Percentiles rank a stretch among this genome's conserved stretches.
Conservation (phyloP, 139 green algal genomes). For the Edaphochlamys debaryana region DNA sequence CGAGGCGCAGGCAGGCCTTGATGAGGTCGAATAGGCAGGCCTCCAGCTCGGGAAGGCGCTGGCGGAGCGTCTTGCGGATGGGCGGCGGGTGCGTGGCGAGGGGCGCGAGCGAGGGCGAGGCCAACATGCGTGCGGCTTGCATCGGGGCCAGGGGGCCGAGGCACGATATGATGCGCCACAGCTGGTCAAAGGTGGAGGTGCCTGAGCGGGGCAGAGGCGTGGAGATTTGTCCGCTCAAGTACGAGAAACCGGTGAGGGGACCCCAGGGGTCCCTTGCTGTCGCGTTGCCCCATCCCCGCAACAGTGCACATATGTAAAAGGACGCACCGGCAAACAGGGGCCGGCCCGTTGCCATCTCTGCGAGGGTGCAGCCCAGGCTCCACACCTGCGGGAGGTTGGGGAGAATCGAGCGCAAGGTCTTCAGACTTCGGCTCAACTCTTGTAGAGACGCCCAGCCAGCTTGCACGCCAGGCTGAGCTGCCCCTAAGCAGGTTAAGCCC, state of each 20-base stretch:
- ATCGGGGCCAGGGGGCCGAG: not conserved
- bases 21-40: not conserved
- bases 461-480: conserved; percentile 4
- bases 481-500: too few relatives aligned
- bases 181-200: not conserved
- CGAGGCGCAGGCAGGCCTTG: not conserved
- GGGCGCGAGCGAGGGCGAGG: not conserved
- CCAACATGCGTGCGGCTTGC: not conserved
- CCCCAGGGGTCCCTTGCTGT: too few relatives aligned
- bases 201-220: too few relatives aligned
- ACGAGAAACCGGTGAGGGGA: too few relatives aligned
- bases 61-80: not conserved
- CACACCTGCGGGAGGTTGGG: too few relatives aligned
- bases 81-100: not conserved
- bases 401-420: too few relatives aligned
- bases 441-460: too few relatives aligned
- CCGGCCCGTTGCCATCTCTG: conserved; percentile 7
- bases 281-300: too few relatives aligned
- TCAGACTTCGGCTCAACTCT: too few relatives aligned
- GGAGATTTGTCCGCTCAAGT: too few relatives aligned
- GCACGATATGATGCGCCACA: not conserved
- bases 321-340: not conserved
- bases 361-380: too few relatives aligned
- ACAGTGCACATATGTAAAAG: too few relatives aligned
- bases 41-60: not conserved